Evolutionary conservation across 257 asterid species (phyloP), one percentile per base, ranked within the genome.

Genomic region (Anisodus tanguticus): DNA sequence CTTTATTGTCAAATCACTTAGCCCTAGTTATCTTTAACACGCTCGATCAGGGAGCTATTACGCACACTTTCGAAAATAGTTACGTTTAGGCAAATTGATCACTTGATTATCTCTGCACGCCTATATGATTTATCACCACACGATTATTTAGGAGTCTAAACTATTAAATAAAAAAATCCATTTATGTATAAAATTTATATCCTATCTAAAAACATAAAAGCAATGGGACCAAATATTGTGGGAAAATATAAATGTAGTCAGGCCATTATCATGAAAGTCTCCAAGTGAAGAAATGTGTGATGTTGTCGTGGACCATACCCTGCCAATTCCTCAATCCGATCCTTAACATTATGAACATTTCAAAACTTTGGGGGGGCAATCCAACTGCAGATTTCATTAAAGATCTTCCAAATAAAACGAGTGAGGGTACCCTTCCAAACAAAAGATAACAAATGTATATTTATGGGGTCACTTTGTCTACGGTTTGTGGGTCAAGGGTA

Each of bases 261-360:
- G 49, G 64, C 49, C 47, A 53, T 77, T 77, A 77, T 53, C 15
- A 53, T 77, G 82, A 53, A 77, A 77, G 63, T 77, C 31, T 53
- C 82, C 11, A 77, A 77, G 63, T 77, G 49, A 77, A 77, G 64
- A 53, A 77, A 77, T 77, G 82, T 77, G 82, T 77, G 82, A 77
- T 77, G 82, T 53, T 77, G 43, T 77, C 41, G 82, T 53, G 82
- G 82, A 77, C 82, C 64, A 53, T 77, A 53, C 49, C 82, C 45
- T 8, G 22, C 47, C 64, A 77, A 53, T 77, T 77, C 47, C 63
- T 26, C 81, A 22, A 69, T 39, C 9, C 31, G 31, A 69, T 41
- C 78, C 35, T 69, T 8, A 16, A 77, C 66, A 53, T 77, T 77
- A 77, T 51, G 63, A 77, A 74, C 62, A 22, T 53, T 15, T 41